phyloP scores from a whole-genome alignment of 331 rosid genomes.

The Telfairia occidentalis region DNA sequence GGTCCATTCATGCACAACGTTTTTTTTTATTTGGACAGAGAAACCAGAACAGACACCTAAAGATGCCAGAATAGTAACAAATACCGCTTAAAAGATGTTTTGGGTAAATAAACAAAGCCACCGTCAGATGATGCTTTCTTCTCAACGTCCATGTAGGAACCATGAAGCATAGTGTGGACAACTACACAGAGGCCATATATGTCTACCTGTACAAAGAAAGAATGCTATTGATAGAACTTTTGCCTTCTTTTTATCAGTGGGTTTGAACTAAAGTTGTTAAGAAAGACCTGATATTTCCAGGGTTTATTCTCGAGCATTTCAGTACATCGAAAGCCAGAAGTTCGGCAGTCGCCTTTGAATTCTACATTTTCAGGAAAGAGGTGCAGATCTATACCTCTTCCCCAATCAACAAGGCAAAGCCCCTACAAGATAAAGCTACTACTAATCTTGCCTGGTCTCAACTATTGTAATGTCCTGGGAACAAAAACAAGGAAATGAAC shows the following conservation, averaged over 20 bases:
- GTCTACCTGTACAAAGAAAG: constrained; percentile 49
- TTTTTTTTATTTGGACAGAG: background rate
- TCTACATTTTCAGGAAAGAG: constrained; percentile 58
- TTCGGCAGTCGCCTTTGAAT: constrained; percentile 72
- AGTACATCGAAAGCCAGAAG: constrained; percentile 92
- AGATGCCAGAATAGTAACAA: background rate
- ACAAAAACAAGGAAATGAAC: background rate
- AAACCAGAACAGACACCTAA: constrained; percentile 9
- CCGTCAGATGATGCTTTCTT: constrained; percentile 58
- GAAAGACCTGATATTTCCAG: constrained; percentile 78
- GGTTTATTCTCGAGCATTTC: constrained; percentile 76
- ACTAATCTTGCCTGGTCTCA: background rate
- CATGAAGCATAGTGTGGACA: constrained; percentile 76
- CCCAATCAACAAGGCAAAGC: constrained; percentile 97
- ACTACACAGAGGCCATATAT: constrained; percentile 69
- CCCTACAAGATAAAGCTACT: constrained; percentile 45
- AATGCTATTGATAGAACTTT: background rate
- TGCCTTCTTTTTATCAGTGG: background rate
- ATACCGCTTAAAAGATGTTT: constrained; percentile 62
- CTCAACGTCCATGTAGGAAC: constrained; percentile 61
- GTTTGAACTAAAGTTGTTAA: constrained; percentile 9
- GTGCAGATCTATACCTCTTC: constrained; percentile 75
- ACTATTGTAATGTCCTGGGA: background rate
- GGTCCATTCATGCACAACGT: background rate
- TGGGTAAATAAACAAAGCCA: constrained; percentile 45